Evolutionary conservation across 495 filamentous ascomycete genomes (phyloP).

Genomic region (Neurospora tetrasperma): DNA sequence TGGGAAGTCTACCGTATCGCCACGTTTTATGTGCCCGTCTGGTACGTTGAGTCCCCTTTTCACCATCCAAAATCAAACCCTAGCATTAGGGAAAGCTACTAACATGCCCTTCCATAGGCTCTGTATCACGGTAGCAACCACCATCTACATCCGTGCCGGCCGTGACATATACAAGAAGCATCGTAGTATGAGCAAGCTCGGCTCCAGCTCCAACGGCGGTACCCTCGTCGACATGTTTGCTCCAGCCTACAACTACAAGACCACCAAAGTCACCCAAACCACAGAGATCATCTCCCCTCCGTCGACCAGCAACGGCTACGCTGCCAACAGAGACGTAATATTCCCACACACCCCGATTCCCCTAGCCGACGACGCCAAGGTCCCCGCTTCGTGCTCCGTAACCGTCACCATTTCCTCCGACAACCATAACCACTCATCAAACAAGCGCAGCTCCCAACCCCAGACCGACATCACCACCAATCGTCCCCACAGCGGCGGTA

Average conservation of each 20-base stretch:
- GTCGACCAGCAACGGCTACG: conserved; percentile 12
- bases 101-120: conserved; percentile 29
- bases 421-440: conserved; percentile 12
- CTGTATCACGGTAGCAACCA: conserved; percentile 55
- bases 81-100: neutral
- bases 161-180: conserved; percentile 54
- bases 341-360: conserved; percentile 3
- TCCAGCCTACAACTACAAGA: conserved; percentile 32
- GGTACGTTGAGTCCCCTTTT: conserved; percentile 32
- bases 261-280: conserved; percentile 49
- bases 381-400: conserved; percentile 19
- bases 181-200: conserved; percentile 36
- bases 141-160: conserved; percentile 67
- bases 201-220: conserved; percentile 7
- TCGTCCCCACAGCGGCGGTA: neutral
- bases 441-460: conserved; percentile 1
- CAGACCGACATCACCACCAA: conserved; percentile 13
- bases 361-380: conserved; percentile 13
- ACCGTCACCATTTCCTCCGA: conserved; percentile 40
- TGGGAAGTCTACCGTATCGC: conserved; percentile 70
- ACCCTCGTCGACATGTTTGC: conserved; percentile 27
- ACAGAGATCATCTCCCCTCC: conserved; percentile 25
- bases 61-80: neutral
- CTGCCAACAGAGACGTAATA: neutral
- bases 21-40: conserved; percentile 75